Evolutionary conservation across 176 grass and related monocot species (phyloP), one percentile per base, ranked within the genome.

Genomic region (Zea mays): DNA sequence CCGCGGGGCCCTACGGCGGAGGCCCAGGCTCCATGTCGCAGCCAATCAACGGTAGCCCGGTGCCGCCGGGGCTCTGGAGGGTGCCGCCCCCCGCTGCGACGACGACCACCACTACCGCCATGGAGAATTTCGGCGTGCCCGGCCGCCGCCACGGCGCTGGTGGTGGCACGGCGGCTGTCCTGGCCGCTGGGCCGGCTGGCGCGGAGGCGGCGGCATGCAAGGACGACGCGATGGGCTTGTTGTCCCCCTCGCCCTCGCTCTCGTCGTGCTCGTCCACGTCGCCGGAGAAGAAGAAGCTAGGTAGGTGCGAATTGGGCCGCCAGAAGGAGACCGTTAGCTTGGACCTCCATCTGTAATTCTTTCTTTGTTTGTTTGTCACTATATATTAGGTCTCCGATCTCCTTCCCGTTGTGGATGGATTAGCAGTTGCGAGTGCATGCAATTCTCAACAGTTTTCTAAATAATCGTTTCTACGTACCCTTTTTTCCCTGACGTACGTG

Each of bases 281-380:
- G 60, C 87, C 90, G 50, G 88, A 93, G 64, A 85, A 58, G 55
- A 58, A 39, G 38, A 39, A 93, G 85, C 83, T 27, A 85, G 93
- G 85, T 85, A 87, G 93, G 87, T 84, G 76, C 48, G 90, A 85
- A 82, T 79, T 86, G 60, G 90, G 62, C 8, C 66, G 71, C 8
- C 66, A 74, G 62, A 89, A 96, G 73, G 87, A 90, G 81, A 84
- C 72, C 57, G 83, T 97, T 79, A 97, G 93, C 86, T 88, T 97
- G 85, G 93, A 97, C 76, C 88, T 97, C 66, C 93, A 90, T 84
- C 90, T 97, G 90, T 97, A 90, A 97, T 72, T 81, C 75, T 77
- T 67, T 78, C 71, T 73, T 27, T 70, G 5, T 42, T 67, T 71
- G 8, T 74, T 75, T 91, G 64, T 72, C 19, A 5, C 10, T 27